Percentiles rank a stretch among this genome's conserved stretches.
Conservation (phyloP, 176 grass and related monocot genomes). For the Oryza officinalis region DNA sequence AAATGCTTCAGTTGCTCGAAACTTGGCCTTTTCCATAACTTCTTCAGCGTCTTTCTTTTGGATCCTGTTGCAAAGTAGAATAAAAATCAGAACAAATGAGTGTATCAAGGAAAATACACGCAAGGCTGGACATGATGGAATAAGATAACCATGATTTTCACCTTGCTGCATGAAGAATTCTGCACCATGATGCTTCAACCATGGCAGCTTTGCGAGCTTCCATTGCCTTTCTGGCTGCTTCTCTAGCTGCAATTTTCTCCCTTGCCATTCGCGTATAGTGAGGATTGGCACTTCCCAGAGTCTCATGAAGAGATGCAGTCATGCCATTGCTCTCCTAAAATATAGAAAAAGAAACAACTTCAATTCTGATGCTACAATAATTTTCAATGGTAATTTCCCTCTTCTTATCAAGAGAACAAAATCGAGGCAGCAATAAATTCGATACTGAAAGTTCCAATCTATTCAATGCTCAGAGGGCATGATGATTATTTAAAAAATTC, state of each 20-base stretch:
- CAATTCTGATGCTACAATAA: conserved; percentile 13
- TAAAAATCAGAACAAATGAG: not conserved
- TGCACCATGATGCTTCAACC: conserved; percentile 93
- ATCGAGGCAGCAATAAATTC: not conserved
- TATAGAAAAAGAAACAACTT: conserved; percentile 24
- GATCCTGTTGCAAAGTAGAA: conserved; percentile 51
- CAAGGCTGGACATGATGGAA: not conserved
- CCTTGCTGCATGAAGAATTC: conserved; percentile 95
- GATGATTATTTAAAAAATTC: not conserved
- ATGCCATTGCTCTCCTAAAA: conserved; percentile 79
- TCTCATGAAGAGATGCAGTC: conserved; percentile 79
- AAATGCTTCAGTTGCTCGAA: conserved; percentile 67
- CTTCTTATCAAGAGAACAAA: not conserved
- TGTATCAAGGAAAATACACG: not conserved
- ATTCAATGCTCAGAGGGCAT: not conserved
- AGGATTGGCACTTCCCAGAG: conserved; percentile 72
- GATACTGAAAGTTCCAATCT: not conserved
- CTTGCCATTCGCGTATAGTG: conserved; percentile 89
- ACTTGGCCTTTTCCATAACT: conserved; percentile 60
- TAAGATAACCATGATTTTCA: conserved; percentile 37
- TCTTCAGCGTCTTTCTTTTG: conserved; percentile 62
- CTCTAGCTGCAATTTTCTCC: conserved; percentile 92
- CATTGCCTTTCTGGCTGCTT: conserved; percentile 74
- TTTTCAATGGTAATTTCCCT: not conserved
- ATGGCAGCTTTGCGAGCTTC: conserved; percentile 90